A percentile compares a stretch with the other conserved stretches of the same genome.
phyloP scores from a whole-genome alignment of 2,329 filamentous ascomycete species.

The Penicillium sp. region DNA sequence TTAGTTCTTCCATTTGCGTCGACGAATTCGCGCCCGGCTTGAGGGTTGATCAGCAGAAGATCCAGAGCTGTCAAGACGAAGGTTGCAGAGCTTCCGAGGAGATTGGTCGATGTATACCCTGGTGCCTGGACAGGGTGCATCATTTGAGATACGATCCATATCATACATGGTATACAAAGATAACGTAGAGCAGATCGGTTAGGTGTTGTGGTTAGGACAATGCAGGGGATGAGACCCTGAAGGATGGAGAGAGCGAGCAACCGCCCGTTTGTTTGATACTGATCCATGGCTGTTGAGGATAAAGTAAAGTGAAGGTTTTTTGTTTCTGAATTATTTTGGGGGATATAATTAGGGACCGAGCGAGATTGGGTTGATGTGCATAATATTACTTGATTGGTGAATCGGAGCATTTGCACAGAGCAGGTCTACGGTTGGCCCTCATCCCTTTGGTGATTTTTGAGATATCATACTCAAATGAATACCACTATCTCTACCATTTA shows the following conservation, averaged over 20 bases:
- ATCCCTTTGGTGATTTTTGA: neutral
- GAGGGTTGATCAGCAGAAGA: conserved; percentile 16
- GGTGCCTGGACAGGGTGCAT: neutral
- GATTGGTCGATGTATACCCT: neutral
- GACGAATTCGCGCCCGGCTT: conserved; percentile 10
- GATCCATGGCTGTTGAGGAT: neutral
- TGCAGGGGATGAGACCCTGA: conserved; percentile 4
- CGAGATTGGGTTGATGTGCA: too few species aligned
- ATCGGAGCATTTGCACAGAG: neutral
- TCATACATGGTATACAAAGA: conserved; percentile 11
- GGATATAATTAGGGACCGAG: neutral
- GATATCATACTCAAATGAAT: too few species aligned
- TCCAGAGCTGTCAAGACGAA: conserved; percentile 13
- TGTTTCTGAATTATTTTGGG: neutral
- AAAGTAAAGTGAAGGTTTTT: neutral
- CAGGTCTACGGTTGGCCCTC: neutral
- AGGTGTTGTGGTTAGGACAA: conserved; percentile 11
- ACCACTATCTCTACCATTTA: neutral
- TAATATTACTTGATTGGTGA: neutral
- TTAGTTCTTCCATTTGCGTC: neutral
- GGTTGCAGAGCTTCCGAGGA: conserved; percentile 3
- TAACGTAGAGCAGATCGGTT: conserved; percentile 15
- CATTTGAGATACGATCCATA: conserved; percentile 6
- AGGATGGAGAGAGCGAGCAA: neutral
- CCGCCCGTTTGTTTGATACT: neutral